Conservation (phyloP, 257 asterid genomes). For the Cinchona pubescens region DNA sequence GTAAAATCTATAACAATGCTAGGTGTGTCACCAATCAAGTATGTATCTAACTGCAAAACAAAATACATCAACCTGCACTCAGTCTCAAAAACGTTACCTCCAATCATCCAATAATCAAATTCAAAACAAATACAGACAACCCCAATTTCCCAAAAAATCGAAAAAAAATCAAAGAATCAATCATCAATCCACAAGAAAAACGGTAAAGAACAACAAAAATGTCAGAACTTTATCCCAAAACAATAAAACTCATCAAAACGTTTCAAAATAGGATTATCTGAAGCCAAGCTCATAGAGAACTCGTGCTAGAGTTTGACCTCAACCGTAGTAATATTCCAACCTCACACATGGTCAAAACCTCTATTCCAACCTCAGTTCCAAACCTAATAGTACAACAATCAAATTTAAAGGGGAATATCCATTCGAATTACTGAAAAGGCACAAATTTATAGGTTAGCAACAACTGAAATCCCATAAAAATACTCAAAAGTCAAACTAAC, state of each 20-base stretch:
- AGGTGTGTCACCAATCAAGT: not conserved
- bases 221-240: not conserved
- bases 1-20: no score
- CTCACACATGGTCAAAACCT: not conserved
- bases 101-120: not conserved
- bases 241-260: not conserved
- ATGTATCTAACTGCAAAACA: not conserved
- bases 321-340: no score
- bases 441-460: not conserved
- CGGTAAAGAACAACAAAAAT: not conserved
- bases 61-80: not conserved
- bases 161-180: no score
- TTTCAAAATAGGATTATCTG: not conserved
- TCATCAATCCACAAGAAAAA: not conserved
- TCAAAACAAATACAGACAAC: not conserved
- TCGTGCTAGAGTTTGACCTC: not conserved
- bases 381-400: not conserved
- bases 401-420: not conserved
- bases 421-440: not conserved
- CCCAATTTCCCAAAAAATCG: not conserved
- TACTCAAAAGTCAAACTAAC: conserved; percentile 2
- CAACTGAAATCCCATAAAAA: not conserved
- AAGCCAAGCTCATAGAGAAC: not conserved
- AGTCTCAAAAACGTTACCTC: not conserved
- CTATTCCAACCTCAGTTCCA: not conserved